Conservation (phyloP, 2,329 filamentous ascomycete genomes). For the Aspergillus pseudoterreus region DNA sequence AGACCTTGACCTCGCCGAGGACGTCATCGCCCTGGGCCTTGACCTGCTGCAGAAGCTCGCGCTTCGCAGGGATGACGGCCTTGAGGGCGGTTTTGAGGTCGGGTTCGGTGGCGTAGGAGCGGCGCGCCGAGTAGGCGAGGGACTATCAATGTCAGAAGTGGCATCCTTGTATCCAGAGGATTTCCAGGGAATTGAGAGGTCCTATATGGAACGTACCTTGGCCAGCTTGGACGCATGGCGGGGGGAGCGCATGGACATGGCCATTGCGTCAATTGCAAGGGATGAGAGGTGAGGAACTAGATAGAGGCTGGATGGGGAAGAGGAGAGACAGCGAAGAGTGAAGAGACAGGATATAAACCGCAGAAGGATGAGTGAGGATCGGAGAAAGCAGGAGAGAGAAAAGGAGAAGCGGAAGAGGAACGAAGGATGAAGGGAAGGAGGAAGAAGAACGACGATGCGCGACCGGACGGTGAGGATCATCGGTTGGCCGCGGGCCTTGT, state of each 20-base stretch:
- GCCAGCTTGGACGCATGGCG: conserved; percentile 36
- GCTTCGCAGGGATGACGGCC: conserved; percentile 82
- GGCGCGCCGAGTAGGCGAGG: conserved; percentile 12
- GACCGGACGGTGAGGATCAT: conserved; percentile 1
- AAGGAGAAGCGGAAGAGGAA: conserved; percentile 8
- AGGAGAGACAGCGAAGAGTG: background rate
- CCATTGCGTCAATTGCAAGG: conserved; percentile 17
- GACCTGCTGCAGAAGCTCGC: conserved; percentile 89
- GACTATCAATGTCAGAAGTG: conserved; percentile 2
- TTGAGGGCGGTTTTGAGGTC: conserved; percentile 86
- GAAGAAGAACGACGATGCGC: background rate
- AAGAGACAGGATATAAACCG: background rate
- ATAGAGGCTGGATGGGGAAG: background rate
- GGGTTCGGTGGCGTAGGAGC: conserved; percentile 64
- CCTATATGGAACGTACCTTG: conserved; percentile 23
- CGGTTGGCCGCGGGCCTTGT: conserved; percentile 13
- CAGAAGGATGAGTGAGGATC: background rate
- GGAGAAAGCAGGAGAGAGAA: background rate
- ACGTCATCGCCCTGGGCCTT: conserved; percentile 79
- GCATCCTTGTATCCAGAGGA: background rate
- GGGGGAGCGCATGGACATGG: conserved; percentile 34
- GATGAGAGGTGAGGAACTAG: conserved; percentile 2
- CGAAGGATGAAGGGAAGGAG: background rate
- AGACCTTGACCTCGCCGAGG: conserved; percentile 88
- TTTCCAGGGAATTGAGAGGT: background rate